A percentile compares a stretch with the other conserved stretches of the same genome.
Evolutionary conservation across 768 basidiomycete species (phyloP).

Genomic region (Coprinopsis strossmayeri): DNA sequence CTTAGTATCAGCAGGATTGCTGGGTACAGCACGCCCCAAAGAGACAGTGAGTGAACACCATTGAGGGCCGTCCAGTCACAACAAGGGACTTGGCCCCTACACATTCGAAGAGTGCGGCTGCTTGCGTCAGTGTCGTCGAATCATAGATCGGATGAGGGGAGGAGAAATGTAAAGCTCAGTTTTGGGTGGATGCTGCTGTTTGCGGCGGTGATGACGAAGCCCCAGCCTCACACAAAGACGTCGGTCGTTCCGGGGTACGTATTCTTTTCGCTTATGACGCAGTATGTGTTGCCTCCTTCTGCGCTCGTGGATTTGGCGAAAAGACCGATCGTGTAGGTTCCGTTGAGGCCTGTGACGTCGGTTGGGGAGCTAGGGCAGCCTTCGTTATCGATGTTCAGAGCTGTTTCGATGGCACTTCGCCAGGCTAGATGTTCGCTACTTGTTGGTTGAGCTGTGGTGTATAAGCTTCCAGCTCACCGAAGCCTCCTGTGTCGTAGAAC

Average conservation of each 20-base stretch:
- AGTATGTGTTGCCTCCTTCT: constrained; percentile 2
- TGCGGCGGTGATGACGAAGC: constrained; percentile 6
- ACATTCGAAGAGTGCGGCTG: constrained; percentile 3
- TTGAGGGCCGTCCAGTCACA: constrained; percentile 1
- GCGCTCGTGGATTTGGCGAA: constrained; percentile 1
- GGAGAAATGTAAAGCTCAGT: constrained; percentile 8
- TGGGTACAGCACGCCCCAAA: constrained; percentile 1
- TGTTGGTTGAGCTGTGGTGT: neutral
- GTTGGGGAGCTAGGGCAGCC: neutral
- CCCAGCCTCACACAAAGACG: constrained; percentile 7
- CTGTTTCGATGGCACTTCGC: neutral
- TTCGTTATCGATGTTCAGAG: neutral
- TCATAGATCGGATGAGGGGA: constrained; percentile 7
- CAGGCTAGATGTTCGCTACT: neutral
- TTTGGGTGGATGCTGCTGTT: neutral
- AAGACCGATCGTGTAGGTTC: neutral
- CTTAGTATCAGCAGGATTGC: neutral
- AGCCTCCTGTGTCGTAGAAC: neutral
- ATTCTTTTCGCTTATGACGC: constrained; percentile 6
- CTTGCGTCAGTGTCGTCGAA: neutral
- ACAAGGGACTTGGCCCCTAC: constrained; percentile 7
- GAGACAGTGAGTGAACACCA: neutral
- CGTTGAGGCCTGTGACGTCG: neutral
- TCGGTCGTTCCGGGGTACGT: neutral
- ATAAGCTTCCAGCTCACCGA: too few species aligned